Evolutionary conservation across 1,284 basidiomycete genomes (phyloP).

Genomic region (Bjerkandera adusta): DNA sequence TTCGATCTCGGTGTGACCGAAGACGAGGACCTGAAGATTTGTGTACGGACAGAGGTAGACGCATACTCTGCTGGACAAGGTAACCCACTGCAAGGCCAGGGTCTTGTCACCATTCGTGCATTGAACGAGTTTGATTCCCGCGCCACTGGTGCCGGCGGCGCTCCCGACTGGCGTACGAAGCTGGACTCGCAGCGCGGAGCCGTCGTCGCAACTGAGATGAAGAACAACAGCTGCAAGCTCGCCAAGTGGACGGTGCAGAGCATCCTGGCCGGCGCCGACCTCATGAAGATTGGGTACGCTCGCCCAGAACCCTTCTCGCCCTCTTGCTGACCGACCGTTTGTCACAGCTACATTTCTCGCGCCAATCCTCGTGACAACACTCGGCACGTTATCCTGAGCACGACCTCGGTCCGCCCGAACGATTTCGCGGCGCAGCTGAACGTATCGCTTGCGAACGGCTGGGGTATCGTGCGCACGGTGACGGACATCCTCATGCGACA

Average conservation of each 20-base stretch:
- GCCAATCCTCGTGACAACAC: slow-evolving; percentile 93
- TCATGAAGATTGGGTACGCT: slow-evolving; percentile 94
- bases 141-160: slow-evolving; percentile 86
- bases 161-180: slow-evolving; percentile 96
- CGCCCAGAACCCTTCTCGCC: background rate
- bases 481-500: slow-evolving; percentile 92
- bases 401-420: slow-evolving; percentile 90
- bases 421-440: slow-evolving; percentile 97
- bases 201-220: slow-evolving; percentile 99
- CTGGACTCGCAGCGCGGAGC: slow-evolving; percentile 96
- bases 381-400: slow-evolving; percentile 94
- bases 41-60: slow-evolving; percentile 96
- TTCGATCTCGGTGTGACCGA: slow-evolving; percentile 92
- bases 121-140: slow-evolving; percentile 98
- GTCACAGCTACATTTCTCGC: slow-evolving; percentile 83
- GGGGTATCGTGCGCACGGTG: slow-evolving; percentile 96
- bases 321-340: background rate
- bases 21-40: slow-evolving; percentile 89
- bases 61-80: slow-evolving; percentile 74
- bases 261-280: slow-evolving; percentile 92
- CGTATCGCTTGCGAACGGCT: slow-evolving; percentile 93
- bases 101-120: slow-evolving; percentile 89
- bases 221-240: slow-evolving; percentile 99
- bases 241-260: slow-evolving; percentile 98
- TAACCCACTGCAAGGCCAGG: slow-evolving; percentile 70